Conservation (phyloP, 306 rosid species). For the Styphnolobium japonicum region DNA sequence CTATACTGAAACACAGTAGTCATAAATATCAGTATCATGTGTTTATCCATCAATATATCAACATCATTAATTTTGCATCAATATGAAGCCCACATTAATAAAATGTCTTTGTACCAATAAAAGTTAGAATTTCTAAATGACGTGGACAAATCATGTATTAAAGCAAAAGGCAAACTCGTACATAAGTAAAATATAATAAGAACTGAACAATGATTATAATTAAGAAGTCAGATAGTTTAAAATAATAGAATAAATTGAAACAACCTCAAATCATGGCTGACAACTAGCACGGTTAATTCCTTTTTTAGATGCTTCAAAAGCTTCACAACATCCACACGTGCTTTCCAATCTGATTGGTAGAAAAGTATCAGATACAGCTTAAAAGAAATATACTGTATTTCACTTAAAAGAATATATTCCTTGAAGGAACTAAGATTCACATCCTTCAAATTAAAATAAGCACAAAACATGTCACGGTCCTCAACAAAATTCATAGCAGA, state of each 20-base stretch:
- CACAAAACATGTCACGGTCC: background rate
- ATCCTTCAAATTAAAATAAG: slow-evolving; percentile 5
- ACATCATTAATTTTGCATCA: background rate
- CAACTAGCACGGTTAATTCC: slow-evolving; percentile 77
- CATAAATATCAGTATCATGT: background rate
- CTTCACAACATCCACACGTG: slow-evolving; percentile 85
- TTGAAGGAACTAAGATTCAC: slow-evolving; percentile 2
- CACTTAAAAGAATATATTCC: background rate
- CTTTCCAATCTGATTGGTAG: slow-evolving; percentile 79
- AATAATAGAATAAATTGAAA: slow-evolving; percentile 10
- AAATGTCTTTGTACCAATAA: background rate
- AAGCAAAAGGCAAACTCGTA: background rate
- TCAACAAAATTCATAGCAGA: background rate
- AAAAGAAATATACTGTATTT: background rate
- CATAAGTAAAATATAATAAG: background rate
- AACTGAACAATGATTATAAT: slow-evolving; percentile 14
- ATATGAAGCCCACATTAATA: background rate
- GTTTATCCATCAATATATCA: background rate
- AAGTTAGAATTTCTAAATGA: background rate
- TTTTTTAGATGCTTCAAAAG: slow-evolving; percentile 80
- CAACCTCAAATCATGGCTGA: slow-evolving; percentile 89
- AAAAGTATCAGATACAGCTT: slow-evolving; percentile 17
- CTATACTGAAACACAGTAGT: background rate
- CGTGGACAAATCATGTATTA: background rate
- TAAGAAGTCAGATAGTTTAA: background rate